A percentile compares a stretch with the other conserved stretches of the same genome.
Evolutionary conservation across 192 early-diverging fungal genomes (phyloP).

Genomic region (Coemansia sp.): DNA sequence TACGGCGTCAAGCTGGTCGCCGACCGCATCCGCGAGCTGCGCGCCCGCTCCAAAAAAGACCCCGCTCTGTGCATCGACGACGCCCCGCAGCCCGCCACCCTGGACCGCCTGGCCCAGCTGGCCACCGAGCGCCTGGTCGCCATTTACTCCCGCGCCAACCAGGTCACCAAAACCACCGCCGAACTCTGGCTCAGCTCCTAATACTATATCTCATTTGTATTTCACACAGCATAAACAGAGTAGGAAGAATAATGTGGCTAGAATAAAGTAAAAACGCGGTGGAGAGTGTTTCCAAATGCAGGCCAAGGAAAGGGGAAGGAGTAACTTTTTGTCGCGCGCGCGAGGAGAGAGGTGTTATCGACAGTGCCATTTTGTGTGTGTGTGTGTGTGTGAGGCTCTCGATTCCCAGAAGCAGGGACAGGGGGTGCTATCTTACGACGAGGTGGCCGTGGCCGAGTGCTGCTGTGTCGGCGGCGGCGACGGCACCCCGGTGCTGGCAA

Average conservation of each 20-base stretch:
- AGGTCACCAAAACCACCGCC: slow-evolving; percentile 13
- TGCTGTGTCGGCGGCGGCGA: slow-evolving; percentile 31
- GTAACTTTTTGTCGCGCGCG: too few relatives aligned
- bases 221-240: background rate
- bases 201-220: too few relatives aligned
- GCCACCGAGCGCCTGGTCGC: slow-evolving; percentile 40
- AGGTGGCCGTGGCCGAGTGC: slow-evolving; percentile 14
- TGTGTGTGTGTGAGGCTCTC: too few relatives aligned
- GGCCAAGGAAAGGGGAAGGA: too few relatives aligned
- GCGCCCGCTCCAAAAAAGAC: slow-evolving; percentile 6
- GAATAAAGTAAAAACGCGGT: background rate
- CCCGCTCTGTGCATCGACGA: slow-evolving; percentile 5
- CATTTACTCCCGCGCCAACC: slow-evolving; percentile 16
- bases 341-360: too few relatives aligned
- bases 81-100: slow-evolving; percentile 30
- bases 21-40: slow-evolving; percentile 29
- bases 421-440: too few relatives aligned
- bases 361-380: too few relatives aligned
- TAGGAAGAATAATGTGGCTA: background rate
- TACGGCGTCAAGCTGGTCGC: slow-evolving; percentile 75
- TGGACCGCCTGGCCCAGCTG: slow-evolving; percentile 39
- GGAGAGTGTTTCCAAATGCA: too few relatives aligned
- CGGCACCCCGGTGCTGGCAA: slow-evolving; percentile 18
- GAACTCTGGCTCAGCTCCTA: slow-evolving; percentile 36
- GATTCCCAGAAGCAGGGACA: too few relatives aligned